Base-by-base conservation (phyloP, 2,329 filamentous ascomycete genomes). In the Fusarium brevicatenulatum region DNA sequence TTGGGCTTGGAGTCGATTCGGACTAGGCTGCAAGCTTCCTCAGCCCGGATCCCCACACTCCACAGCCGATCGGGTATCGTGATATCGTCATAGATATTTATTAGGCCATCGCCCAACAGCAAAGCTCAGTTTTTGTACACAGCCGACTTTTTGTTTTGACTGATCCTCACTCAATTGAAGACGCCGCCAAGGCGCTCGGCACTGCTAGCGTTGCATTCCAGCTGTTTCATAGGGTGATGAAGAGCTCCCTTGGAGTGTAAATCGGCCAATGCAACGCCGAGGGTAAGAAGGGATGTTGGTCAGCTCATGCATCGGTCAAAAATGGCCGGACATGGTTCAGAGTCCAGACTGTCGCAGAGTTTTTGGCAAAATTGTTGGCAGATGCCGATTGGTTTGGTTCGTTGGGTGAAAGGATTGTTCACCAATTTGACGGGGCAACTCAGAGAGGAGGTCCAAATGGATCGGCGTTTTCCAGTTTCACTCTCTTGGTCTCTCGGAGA, bases 361-460 rank as follows among this genome's bases (percentile, higher is more conserved):
- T 42, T 18, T 42, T 57, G 30, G 39, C 40, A 57, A 62, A 56
- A 37, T 28, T 69, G 66, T 43, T 69, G 66, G 66, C 58, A 57
- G 36, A 32, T 64, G 58, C 67, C 55, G 56, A 66, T 66, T 74
- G 64, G 67, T 49, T 64, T 66, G 18, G 21, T 13, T 16, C 18
- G 37, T 43, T 46, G 52, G 19, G 59, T 36, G 44, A 40, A 40
- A 42, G 46, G 57, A 40, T 40, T 54, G 50, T 28, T 28, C 60
- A 64, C 54, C 36, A 63, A 42, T 50, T 70, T 70, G 53, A 55
- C 55, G 40, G 16, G 50, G 44, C 78, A 81, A 63, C 69, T 71
- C 78, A 82, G 15, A 86, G 68, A 9, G 83, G 75, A 34, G 83
- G 82, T 2, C 87, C 87, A 80, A 88, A 88, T 0, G 83, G 82